Evolutionary conservation across 768 basidiomycete genomes (phyloP), one percentile per base, ranked within the genome.

Genomic region (Calocybe cyanea): DNA sequence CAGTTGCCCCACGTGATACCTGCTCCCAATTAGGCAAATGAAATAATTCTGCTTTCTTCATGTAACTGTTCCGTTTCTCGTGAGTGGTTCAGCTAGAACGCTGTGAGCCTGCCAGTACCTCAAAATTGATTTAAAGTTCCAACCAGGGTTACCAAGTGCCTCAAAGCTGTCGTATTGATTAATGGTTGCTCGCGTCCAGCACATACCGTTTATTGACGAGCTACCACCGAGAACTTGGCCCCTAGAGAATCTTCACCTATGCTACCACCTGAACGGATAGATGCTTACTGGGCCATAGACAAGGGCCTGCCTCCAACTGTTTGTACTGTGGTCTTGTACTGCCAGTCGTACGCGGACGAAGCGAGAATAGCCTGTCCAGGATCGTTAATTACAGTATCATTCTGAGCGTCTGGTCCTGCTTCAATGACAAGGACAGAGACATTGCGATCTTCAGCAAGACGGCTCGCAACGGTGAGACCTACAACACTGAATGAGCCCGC

Each of bases 171-270:
- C 33, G 9, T 55, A 55, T 18, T 55, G 54, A 21, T 50, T 42
- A 11, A 53, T 47, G 7, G 51, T 55, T n/a, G 51, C 54, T 17
- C 54, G 51, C 4, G 54, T 55, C 54, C 54, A 55, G 28, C 48
- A 49, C 54, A 55, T 53, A 15, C 51, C 51, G 25, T 55, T 55
- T 14, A 55, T 53, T 21, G 51, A 47, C 17, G 54, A 55, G 18
- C 54, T 55, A 17, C 54, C 54, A 7, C 54, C 54, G 0, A 55
- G 38, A 8, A 50, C 54, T 30, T 55, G 53, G 5, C 54, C 54
- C 38, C 54, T 55, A n/a, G 28, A 8, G 15, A 0, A n/a, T n/a
- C n/a, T n/a, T n/a, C n/a, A n/a, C n/a, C 4, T 3, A n/a, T 7
- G 20, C 0, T 11, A 17, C 18, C 5, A 37, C 7, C 7, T 35